Percentiles rank a stretch among this genome's conserved stretches.
phyloP scores from a whole-genome alignment of 169 alveolate species.

The Fabrea salina region DNA sequence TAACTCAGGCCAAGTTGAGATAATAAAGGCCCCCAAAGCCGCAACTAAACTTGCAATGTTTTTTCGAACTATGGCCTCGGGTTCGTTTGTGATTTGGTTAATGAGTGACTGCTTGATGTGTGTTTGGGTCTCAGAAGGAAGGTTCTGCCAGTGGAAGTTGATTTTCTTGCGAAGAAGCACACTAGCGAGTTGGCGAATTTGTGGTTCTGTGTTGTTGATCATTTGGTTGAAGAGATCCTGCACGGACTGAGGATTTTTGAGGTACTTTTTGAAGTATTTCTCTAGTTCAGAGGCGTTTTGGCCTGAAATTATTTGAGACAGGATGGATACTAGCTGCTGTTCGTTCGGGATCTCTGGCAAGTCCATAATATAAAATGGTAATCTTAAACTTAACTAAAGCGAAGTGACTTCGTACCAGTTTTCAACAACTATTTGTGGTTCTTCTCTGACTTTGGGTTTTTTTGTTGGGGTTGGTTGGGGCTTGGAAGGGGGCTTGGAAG shows the following conservation, averaged over 20 bases:
- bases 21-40: not conserved
- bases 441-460: too few relatives aligned
- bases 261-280: slow-evolving; percentile 23
- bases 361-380: too few relatives aligned
- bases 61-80: slow-evolving; percentile 16
- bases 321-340: slow-evolving; percentile 14
- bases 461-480: too few relatives aligned
- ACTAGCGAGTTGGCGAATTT: slow-evolving; percentile 17
- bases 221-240: slow-evolving; percentile 18
- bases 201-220: not conserved
- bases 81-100: slow-evolving; percentile 14
- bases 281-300: slow-evolving; percentile 17
- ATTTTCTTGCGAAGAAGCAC: slow-evolving; percentile 9
- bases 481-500: too few relatives aligned
- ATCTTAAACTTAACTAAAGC: too few relatives aligned
- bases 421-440: too few relatives aligned
- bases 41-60: slow-evolving; percentile 22
- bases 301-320: slow-evolving; percentile 13
- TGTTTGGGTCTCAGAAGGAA: not conserved
- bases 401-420: too few relatives aligned
- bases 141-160: not conserved
- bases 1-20: slow-evolving; percentile 29
- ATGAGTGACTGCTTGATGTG: not conserved
- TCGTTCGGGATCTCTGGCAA: slow-evolving; percentile 18
- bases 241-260: not conserved